Evolutionary conservation across 805 yeast genomes (phyloP), one percentile per base, ranked within the genome.

Genomic region (Zygosaccharomyces pseudorouxii): DNA sequence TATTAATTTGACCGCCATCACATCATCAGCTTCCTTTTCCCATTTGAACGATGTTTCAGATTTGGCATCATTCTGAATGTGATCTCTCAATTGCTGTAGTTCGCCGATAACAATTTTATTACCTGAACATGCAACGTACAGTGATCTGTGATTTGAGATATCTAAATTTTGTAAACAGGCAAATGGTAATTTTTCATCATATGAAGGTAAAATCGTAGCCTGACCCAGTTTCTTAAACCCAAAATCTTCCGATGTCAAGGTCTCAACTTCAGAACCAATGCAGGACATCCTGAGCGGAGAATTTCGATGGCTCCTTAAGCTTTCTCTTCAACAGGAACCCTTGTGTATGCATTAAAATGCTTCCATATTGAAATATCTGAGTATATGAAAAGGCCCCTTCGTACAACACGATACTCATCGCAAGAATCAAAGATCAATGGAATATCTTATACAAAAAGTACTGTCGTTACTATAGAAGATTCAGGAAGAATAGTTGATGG

Each of bases 151-250:
- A 42, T 70, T 67, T 16, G 71, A 69, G 40, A 73, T 70, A 12
- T 70, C 67, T 8, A 77, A 59, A 43, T 75, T 69, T 18, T 65
- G 67, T 37, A 64, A 48, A 25, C 49, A 63, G 45, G 63, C 67
- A 62, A 52, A 73, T 14, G 69, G 75, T 45, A 62, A 47, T 16
- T 49, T 53, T 53, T 75, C 78, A 12, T 64, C 56, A 44, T 61
- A 69, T 10, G 67, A 50, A n/a, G 71, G 73, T 16, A 75, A 55
- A 29, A 71, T 59, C 10, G 54, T 55, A 16, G 63, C 54, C 10
- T 56, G 50, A 12, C 72, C 74, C 8, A 71, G 36, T 29, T 65
- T 56, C 51, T 68, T 73, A 64, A 75, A 76, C 5, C 79, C 79
- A 50, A 72, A 67, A 53, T 73, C 75, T 49, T 73, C 75, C 4